Conservation (phyloP, 139 green algal genomes). For the Coccomyxa sp. region DNA sequence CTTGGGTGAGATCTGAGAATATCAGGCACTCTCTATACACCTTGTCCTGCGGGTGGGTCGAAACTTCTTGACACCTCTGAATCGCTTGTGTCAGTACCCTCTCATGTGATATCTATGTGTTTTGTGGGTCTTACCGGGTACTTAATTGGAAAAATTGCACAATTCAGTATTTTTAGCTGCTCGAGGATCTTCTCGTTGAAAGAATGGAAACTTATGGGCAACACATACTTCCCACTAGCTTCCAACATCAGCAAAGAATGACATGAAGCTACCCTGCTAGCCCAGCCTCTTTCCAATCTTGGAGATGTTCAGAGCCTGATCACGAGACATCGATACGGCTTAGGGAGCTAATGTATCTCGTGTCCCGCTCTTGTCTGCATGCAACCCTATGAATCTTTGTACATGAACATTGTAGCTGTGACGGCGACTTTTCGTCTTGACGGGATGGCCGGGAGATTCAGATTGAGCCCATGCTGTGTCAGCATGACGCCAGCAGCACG, state of each 20-base stretch:
- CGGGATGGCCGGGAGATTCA: too few species aligned
- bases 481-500: too few species aligned
- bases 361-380: too few species aligned
- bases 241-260: background rate
- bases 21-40: slow-evolving; percentile 49
- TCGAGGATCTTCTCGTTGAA: background rate
- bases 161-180: background rate
- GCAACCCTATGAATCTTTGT: too few species aligned
- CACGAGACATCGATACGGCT: too few species aligned
- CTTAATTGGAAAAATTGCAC: background rate
- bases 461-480: too few species aligned
- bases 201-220: background rate
- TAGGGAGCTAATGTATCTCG: too few species aligned
- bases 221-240: background rate
- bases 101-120: background rate
- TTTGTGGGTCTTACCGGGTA: background rate
- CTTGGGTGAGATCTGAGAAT: slow-evolving; percentile 38
- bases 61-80: background rate
- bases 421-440: too few species aligned
- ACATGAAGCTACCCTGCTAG: too few species aligned
- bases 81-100: background rate
- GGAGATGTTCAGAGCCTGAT: too few species aligned
- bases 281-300: too few species aligned
- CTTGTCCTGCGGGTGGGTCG: slow-evolving; percentile 43
- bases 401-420: too few species aligned